Base-by-base conservation (phyloP, 108 stramenopile genomes). In the Schizochytrium sp. region DNA sequence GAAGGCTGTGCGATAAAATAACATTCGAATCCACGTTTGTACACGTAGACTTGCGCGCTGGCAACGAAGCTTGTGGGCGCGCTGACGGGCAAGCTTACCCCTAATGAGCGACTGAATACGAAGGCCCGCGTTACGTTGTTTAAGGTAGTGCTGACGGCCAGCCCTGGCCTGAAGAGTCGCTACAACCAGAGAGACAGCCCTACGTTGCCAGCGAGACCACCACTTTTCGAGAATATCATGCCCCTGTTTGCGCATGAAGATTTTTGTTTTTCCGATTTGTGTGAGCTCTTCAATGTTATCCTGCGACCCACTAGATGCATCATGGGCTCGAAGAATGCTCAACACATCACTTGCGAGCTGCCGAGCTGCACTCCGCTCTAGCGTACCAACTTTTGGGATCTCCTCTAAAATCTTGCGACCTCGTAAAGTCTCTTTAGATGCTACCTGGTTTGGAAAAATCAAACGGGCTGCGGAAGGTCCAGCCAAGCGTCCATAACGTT, bases 221-320 rank as follows among this genome's bases (percentile, higher is more conserved):
- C 96, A 94, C 4, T 94, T 94, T 90, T 97, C 97, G 56, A 97
- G 92, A n/a, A 92, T 93, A 91, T 97, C 97, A 83, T 96, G 96
- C 8, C 96, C 96, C 12, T 95, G 95, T 93, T 97, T 97, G 64
- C 96, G 93, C 96, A 98, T 96, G 91, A 97, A 98, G 0, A 98
- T 95, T 90, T 97, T 97, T 19, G 96, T 95, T 61, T 92, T 72
- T 87, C 97, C 97, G 59, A 97, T 93, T 90, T 97, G 97, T n/a
- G 96, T 49, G 19, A 69, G 28, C 40, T 38, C 15, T 44, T 69
- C 64, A 2, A 69, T 38, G 64, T 69, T 44, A 69, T 59, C 72
- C 50, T 46, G 19, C 76, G 55, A 19, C 0, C 8, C 19, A 41
- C 40, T 15, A 2, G 50, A 19, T 47, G 40, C 89, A n/a, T 83